These are phyloP conservation scores for Lachancea cidri DNA, from an alignment of 805 yeast genomes.

Conservation along the genomic window DNA sequence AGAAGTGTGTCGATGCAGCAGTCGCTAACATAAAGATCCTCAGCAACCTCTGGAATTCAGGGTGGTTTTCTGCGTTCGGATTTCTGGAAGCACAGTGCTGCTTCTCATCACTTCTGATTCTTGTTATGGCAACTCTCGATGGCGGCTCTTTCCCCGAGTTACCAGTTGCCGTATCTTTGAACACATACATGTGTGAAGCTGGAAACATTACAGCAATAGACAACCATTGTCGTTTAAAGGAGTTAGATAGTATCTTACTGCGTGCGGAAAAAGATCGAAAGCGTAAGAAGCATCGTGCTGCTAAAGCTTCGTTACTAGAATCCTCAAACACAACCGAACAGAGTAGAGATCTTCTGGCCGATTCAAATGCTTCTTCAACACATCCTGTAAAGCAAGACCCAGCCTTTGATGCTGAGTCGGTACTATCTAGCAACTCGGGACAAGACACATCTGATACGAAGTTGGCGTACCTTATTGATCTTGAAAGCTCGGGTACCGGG, in stretches of 20 bases:
- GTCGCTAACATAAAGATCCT: constrained; percentile 30
- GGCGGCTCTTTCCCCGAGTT: constrained; percentile 20
- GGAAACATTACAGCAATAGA: constrained; percentile 33
- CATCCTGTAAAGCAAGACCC: too few relatives aligned
- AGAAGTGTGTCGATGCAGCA: constrained; percentile 31
- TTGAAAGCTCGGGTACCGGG: constrained; percentile 4
- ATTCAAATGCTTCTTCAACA: too few relatives aligned
- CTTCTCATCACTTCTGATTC: constrained; percentile 33
- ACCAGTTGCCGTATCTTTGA: constrained; percentile 21
- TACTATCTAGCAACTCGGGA: background rate
- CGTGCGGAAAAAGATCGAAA: background rate
- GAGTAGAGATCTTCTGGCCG: too few relatives aligned
- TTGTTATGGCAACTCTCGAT: constrained; percentile 20
- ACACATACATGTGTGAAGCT: constrained; percentile 24
- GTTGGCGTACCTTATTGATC: constrained; percentile 1
- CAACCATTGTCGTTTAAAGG: constrained; percentile 26
- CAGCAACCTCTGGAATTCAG: constrained; percentile 24
- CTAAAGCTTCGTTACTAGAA: background rate
- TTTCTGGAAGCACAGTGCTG: constrained; percentile 39
- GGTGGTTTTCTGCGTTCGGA: constrained; percentile 34
- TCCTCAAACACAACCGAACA: too few relatives aligned
- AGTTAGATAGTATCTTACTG: constrained; percentile 16
- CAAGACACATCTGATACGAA: background rate
- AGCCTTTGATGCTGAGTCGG: background rate
- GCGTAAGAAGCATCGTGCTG: background rate